Percentiles rank a stretch among this genome's conserved stretches.
These are phyloP conservation scores for Phytophthora capsici DNA, from an alignment of 352 stramenopile genomes.

Conservation along the genomic window DNA sequence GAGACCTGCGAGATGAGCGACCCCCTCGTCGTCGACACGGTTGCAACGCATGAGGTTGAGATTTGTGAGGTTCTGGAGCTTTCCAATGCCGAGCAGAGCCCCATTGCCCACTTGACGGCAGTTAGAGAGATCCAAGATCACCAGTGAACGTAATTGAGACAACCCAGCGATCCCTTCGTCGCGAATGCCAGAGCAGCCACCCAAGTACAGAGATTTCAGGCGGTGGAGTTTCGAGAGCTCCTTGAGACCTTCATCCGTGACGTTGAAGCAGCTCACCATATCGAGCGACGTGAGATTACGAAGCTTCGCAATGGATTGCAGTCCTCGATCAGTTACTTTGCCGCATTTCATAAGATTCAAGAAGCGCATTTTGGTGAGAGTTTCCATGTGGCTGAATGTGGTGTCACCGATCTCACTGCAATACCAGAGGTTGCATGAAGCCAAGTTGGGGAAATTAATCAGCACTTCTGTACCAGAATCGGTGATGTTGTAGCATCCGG, in stretches of 20 bases:
- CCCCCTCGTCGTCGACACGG: constrained; percentile 64
- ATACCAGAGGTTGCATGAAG: constrained; percentile 84
- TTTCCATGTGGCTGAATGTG: constrained; percentile 64
- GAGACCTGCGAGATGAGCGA: constrained; percentile 50
- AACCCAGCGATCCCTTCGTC: constrained; percentile 65
- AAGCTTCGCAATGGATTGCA: constrained; percentile 58
- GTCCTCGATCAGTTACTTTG: constrained; percentile 64
- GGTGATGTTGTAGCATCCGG: constrained; percentile 85
- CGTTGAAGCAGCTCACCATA: constrained; percentile 78
- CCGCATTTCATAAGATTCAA: constrained; percentile 87
- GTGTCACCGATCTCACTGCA: constrained; percentile 77
- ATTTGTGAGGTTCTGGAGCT: constrained; percentile 65
- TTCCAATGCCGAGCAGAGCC: constrained; percentile 57
- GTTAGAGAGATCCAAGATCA: constrained; percentile 77
- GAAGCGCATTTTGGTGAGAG: constrained; percentile 64
- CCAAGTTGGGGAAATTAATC: constrained; percentile 54
- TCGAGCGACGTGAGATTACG: constrained; percentile 71
- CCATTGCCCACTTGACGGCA: constrained; percentile 76
- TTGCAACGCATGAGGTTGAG: constrained; percentile 87
- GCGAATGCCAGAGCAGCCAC: constrained; percentile 60
- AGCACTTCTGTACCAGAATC: constrained; percentile 70
- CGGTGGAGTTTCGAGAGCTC: constrained; percentile 45
- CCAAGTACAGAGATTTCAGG: constrained; percentile 72
- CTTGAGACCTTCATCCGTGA: constrained; percentile 61
- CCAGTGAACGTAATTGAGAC: constrained; percentile 47